Evolutionary conservation across 148 eudicot species (phyloP), one percentile per base, ranked within the genome.

Genomic region (Rheum nobile): DNA sequence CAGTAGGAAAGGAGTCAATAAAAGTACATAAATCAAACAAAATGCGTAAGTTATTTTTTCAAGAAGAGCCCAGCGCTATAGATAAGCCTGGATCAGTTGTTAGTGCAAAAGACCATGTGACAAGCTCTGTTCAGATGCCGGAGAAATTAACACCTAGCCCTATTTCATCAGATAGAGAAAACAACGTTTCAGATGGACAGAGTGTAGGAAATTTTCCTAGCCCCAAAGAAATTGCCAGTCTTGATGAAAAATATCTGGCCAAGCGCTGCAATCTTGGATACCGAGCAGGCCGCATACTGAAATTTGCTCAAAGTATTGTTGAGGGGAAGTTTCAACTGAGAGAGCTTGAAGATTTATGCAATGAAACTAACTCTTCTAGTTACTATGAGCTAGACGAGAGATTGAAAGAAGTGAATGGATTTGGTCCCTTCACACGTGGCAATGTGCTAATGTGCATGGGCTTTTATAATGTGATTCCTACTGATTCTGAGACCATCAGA

Each of bases 391-490:
- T 86, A 35, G 80, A 78, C 78, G 90, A 85, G 78, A 87, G 83
- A 83, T 80, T 91, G 80, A 85, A 79, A 79, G 79, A 76, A 77
- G 85, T 91, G 31, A 26, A 89, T 37, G 97, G 97, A 2, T 91
- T 88, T 75, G 97, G 97, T 44, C 92, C 95, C 4, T 91, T 79
- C 76, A 89, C 95, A 13, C 82, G 90, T 67, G 88, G 85, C 72
- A 91, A 91, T 81, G 95, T 89, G 47, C 90, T 91, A 2, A 86
- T 91, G 89, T 91, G 97, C 84, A 80, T 88, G 90, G 97, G 97
- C 21, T 88, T 82, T 74, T 91, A 89, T 82, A 87, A 89, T 75
- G 88, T 85, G 19, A 69, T 91, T 63, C 97, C 97, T 8, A 70
- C 85, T 39, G 97, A 91, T 86, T 86, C 97, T 21, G 97, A 91